These are phyloP conservation scores for Stephanodiscus minutulus DNA, from an alignment of 108 stramenopile species.

Conservation along the genomic window DNA sequence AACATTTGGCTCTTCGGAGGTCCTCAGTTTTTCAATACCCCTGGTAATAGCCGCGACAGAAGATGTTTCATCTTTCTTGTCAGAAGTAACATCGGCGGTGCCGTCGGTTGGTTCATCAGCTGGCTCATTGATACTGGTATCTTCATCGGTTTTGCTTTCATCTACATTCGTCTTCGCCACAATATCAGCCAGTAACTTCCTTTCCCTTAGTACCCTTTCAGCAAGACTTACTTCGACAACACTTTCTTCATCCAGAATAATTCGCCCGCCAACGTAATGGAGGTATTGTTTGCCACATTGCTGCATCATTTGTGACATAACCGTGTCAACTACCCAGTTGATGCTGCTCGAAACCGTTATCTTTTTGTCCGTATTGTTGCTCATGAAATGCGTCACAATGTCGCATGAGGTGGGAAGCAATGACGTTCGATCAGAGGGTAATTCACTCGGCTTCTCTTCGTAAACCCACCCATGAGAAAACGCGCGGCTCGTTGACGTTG, in stretches of 20 bases:
- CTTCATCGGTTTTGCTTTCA: not conserved
- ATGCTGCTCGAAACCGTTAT: slow-evolving; percentile 1
- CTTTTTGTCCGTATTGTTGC: slow-evolving; percentile 15
- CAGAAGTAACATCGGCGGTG: not conserved
- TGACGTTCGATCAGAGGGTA: slow-evolving; percentile 6
- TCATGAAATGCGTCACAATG: slow-evolving; percentile 28
- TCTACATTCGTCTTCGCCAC: slow-evolving; percentile 18
- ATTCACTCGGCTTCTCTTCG: slow-evolving; percentile 10
- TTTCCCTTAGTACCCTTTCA: slow-evolving; percentile 25
- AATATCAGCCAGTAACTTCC: slow-evolving; percentile 12
- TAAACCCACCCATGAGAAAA: slow-evolving; percentile 27
- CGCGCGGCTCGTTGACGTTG: slow-evolving; percentile 3
- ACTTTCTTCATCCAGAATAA: slow-evolving; percentile 48
- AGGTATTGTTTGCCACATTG: slow-evolving; percentile 42
- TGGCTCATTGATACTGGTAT: slow-evolving; percentile 1
- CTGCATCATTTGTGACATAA: slow-evolving; percentile 45
- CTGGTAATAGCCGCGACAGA: slow-evolving; percentile 20
- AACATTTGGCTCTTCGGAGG: not conserved
- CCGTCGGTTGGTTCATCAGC: not conserved
- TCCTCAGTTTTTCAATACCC: slow-evolving; percentile 27
- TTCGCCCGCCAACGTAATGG: slow-evolving; percentile 23
- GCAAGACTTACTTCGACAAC: slow-evolving; percentile 17
- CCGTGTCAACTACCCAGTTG: slow-evolving; percentile 28
- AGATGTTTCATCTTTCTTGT: slow-evolving; percentile 1
- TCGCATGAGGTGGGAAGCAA: slow-evolving; percentile 15